phyloP scores from a whole-genome alignment of 805 yeast species.

The Yarrowia sp. region DNA sequence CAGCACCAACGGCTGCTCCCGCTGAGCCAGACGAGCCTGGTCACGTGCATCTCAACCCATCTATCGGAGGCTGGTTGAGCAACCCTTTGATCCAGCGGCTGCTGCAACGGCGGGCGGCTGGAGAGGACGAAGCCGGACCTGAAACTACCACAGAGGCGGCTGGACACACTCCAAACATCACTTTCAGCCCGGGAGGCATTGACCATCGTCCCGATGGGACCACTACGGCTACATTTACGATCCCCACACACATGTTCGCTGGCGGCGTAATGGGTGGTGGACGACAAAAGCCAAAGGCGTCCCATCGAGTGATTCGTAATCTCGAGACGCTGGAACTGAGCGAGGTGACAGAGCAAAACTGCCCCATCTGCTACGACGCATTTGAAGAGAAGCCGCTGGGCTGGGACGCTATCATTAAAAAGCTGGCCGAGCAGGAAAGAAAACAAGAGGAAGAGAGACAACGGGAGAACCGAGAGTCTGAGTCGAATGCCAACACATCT shows the following conservation, averaged over 20 bases:
- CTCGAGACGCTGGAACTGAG: constrained; percentile 13
- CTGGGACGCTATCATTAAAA: constrained; percentile 8
- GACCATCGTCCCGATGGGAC: neutral
- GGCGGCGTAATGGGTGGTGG: neutral
- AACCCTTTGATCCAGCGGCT: constrained; percentile 4
- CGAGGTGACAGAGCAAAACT: neutral
- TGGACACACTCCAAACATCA: neutral
- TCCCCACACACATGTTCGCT: neutral
- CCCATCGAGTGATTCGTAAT: neutral
- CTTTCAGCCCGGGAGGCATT: neutral
- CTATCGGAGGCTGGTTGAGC: neutral
- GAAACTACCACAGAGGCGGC: neutral
- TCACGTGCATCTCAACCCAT: constrained; percentile 1
- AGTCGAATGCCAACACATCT: neutral
- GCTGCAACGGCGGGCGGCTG: neutral
- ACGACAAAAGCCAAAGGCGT: constrained; percentile 6
- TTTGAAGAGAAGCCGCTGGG: constrained; percentile 12
- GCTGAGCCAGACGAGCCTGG: neutral
- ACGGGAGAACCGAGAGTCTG: neutral
- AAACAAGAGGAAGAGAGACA: neutral
- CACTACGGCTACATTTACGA: constrained; percentile 16
- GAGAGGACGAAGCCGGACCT: neutral
- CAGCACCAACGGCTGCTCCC: too few relatives aligned
- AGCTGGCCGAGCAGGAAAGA: neutral
- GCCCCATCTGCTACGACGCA: constrained; percentile 22